Evolutionary conservation across 345 rosid genomes (phyloP), one percentile per base, ranked within the genome.

Genomic region (Pugionium dolabratum): DNA sequence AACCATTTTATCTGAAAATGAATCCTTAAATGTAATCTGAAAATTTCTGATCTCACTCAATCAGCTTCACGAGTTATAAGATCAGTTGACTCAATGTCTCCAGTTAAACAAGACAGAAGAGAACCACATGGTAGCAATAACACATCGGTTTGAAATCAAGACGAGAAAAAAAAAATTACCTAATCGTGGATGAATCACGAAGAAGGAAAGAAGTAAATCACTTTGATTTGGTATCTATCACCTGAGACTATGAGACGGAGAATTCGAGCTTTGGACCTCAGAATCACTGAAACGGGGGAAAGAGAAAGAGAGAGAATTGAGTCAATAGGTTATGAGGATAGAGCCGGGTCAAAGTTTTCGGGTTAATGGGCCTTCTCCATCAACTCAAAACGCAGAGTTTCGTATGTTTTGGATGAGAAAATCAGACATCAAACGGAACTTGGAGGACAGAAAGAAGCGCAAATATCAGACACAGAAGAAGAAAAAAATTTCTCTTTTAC

Each of bases 371-470:
- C 75, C 70, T 62, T 25, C 0, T 18, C 0, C 6, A 36, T 6
- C 45, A 1, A 0, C 0, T 1, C 1, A 5, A 60, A 53, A 70
- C 62, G 62, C 61, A 51, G 53, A 46, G 54, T 60, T 52, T 69
- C 1, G n/a, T 51, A 6, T 48, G 44, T 34, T 46, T 10, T 31
- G 76, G 54, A 49, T 64, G 58, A 63, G 58, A 49, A 49, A 44
- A 32, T 10, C 47, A 34, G 54, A 29, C 47, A 53, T 2, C 3
- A 53, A 9, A 29, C 0, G 9, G n/a, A 28, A 42, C 35, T 25
- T 49, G 54, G 63, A 18, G 37, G 11, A 4, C 33, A 33, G 31
- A 61, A 46, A 39, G 57, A 52, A 68, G 59, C 59, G 28, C 66
- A 69, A 50, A 33, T 59, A 59, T 26, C 52, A 31, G 50, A 54